phyloP scores from a whole-genome alignment of 208 protist genomes.

The Trypanosoma caninum region DNA sequence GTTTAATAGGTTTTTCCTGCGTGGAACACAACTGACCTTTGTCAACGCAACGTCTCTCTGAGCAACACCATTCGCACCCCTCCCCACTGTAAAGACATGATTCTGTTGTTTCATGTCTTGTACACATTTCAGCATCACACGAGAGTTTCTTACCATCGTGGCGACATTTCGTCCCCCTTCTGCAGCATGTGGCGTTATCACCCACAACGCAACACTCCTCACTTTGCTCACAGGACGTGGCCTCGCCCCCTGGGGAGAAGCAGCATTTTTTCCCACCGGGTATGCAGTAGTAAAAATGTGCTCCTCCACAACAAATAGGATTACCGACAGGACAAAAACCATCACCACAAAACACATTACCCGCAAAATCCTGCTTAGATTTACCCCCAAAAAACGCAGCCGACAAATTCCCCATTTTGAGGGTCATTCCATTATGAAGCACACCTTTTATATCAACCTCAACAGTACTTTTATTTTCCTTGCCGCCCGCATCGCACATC shows the following conservation, averaged over 20 bases:
- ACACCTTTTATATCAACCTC: neutral
- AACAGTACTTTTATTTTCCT: too few relatives aligned
- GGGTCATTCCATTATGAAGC: neutral
- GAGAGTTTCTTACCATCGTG: neutral
- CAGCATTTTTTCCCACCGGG: constrained; percentile 44
- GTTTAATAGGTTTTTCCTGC: neutral
- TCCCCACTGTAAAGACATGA: constrained; percentile 20
- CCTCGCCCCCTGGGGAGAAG: constrained; percentile 4
- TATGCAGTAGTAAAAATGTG: constrained; percentile 29
- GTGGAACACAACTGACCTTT: constrained; percentile 2
- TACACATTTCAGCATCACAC: constrained; percentile 26
- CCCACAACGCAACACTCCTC: constrained; percentile 33
- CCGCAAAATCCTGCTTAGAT: neutral
- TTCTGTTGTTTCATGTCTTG: constrained; percentile 23
- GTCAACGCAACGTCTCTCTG: constrained; percentile 36
- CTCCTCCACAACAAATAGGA: constrained; percentile 43
- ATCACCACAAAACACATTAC: constrained; percentile 15
- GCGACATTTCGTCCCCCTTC: constrained; percentile 17
- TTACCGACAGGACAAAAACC: constrained; percentile 30
- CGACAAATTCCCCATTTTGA: neutral
- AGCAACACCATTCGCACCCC: constrained; percentile 50
- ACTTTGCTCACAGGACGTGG: constrained; percentile 28
- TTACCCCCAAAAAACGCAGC: neutral
- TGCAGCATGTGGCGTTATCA: constrained; percentile 33
- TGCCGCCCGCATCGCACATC: too few relatives aligned